These are phyloP conservation scores for Chlorella sp. DNA, from an alignment of 139 green algal genomes.

Conservation along the genomic window DNA sequence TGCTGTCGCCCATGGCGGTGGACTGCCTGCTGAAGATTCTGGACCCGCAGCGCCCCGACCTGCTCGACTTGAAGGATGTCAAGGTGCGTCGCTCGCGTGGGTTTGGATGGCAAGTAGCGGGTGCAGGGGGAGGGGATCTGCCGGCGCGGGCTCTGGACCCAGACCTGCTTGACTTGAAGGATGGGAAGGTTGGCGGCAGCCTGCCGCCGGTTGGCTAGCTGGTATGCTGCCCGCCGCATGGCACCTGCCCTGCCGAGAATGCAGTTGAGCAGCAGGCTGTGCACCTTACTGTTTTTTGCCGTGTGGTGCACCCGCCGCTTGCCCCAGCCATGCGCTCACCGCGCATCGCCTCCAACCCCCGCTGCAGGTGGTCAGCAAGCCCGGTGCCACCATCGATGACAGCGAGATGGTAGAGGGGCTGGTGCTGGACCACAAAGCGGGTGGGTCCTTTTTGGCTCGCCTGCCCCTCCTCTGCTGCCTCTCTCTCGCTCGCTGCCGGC, in stretches of 20 bases:
- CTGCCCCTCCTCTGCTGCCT: too few relatives aligned
- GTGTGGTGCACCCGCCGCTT: too few relatives aligned
- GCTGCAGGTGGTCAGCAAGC: slow-evolving; percentile 78
- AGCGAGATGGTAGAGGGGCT: slow-evolving; percentile 94
- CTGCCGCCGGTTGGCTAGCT: too few relatives aligned
- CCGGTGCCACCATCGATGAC: slow-evolving; percentile 98
- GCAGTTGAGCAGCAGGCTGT: not conserved
- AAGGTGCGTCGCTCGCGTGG: too few relatives aligned
- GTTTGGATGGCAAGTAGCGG: too few relatives aligned
- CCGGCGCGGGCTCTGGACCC: too few relatives aligned
- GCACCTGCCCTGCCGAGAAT: too few relatives aligned
- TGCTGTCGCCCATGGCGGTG: slow-evolving; percentile 98
- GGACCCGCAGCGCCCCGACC: slow-evolving; percentile 79
- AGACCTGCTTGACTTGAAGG: slow-evolving; percentile 89
- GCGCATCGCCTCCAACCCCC: not conserved
- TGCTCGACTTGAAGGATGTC: slow-evolving; percentile 97
- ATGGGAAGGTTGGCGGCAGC: slow-evolving; percentile 83
- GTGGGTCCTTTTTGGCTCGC: not conserved
- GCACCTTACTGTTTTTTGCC: too few relatives aligned
- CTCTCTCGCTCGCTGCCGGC: too few relatives aligned
- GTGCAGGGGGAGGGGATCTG: too few relatives aligned
- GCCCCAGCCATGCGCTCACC: too few relatives aligned
- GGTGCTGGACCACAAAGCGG: slow-evolving; percentile 96
- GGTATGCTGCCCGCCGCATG: too few relatives aligned
- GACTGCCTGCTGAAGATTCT: slow-evolving; percentile 92